A percentile compares a stretch with the other conserved stretches of the same genome.
phyloP scores from a whole-genome alignment of 2,329 filamentous ascomycete genomes.

The Graphiopsis chlorocephala region DNA sequence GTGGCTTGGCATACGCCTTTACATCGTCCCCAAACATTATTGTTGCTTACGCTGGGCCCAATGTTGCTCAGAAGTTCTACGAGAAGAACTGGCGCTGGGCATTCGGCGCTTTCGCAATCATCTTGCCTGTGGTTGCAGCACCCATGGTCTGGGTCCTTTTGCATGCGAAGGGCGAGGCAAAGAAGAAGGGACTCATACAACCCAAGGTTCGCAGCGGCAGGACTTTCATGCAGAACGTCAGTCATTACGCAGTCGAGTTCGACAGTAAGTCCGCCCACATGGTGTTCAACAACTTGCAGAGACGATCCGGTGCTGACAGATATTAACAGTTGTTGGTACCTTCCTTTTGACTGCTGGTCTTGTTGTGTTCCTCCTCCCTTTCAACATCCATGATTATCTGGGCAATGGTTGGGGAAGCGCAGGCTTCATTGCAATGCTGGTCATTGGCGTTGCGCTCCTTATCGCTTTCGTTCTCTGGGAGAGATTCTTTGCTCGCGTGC shows the following conservation, averaged over 20 bases:
- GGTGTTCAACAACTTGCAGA: neutral
- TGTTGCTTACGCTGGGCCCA: conserved; percentile 57
- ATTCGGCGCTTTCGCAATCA: conserved; percentile 64
- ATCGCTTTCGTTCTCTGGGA: conserved; percentile 41
- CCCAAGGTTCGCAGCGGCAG: conserved; percentile 44
- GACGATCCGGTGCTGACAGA: neutral
- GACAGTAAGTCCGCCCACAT: conserved; percentile 46
- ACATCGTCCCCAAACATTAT: conserved; percentile 65
- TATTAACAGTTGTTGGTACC: conserved; percentile 52
- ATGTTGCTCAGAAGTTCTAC: conserved; percentile 20
- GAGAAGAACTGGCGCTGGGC: conserved; percentile 62
- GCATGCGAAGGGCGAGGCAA: conserved; percentile 60
- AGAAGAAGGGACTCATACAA: conserved; percentile 50
- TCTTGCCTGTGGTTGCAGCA: conserved; percentile 58
- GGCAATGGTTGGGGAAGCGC: conserved; percentile 35
- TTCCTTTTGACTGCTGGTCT: conserved; percentile 60
- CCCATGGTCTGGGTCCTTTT: conserved; percentile 60
- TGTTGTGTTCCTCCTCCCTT: conserved; percentile 63
- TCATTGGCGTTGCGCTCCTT: conserved; percentile 38
- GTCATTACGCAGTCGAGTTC: conserved; percentile 59
- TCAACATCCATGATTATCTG: conserved; percentile 50
- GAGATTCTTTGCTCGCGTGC: conserved; percentile 37
- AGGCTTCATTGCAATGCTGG: conserved; percentile 41
- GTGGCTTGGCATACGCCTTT: conserved; percentile 63
- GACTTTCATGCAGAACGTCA: conserved; percentile 46